Conservation (phyloP, 768 basidiomycete genomes). For the Psilocybe cubensis region DNA sequence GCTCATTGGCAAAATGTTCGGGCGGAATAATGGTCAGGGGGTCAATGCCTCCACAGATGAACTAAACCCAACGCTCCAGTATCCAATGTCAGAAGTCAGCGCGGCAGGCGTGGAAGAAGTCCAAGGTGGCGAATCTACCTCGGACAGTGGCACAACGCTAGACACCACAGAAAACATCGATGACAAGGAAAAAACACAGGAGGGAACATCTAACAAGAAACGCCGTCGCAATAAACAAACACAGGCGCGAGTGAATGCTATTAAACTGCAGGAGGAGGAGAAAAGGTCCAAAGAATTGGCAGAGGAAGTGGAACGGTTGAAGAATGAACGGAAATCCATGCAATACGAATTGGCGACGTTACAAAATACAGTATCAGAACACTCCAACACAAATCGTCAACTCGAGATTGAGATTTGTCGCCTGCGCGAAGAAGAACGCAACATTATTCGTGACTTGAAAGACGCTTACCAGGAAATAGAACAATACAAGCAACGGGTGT, state of each 20-base stretch:
- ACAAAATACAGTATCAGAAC: background rate
- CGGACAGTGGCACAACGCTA: background rate
- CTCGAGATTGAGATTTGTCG: constrained; percentile 9
- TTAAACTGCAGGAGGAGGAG: background rate
- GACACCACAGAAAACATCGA: background rate
- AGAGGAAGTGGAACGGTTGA: constrained; percentile 2
- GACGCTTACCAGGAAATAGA: background rate
- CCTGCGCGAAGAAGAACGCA: background rate
- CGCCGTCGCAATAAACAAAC: no score
- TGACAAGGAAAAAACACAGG: background rate
- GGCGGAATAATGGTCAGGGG: no score
- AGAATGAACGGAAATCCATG: background rate
- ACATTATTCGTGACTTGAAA: background rate
- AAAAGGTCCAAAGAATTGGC: background rate
- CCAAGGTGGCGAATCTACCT: no score
- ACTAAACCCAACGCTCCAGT: no score
- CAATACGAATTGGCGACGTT: constrained; percentile 4
- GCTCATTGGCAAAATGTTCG: no score
- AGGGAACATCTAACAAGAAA: background rate
- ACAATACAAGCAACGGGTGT: constrained; percentile 5
- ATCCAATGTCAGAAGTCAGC: no score
- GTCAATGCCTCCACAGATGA: no score
- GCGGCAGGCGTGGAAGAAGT: no score
- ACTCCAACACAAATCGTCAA: background rate
- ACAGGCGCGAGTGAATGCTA: background rate